These are phyloP conservation scores for Polytrichum commune DNA, from an alignment of 225 moss, liverwort and hornwort species.

Conservation along the genomic window DNA sequence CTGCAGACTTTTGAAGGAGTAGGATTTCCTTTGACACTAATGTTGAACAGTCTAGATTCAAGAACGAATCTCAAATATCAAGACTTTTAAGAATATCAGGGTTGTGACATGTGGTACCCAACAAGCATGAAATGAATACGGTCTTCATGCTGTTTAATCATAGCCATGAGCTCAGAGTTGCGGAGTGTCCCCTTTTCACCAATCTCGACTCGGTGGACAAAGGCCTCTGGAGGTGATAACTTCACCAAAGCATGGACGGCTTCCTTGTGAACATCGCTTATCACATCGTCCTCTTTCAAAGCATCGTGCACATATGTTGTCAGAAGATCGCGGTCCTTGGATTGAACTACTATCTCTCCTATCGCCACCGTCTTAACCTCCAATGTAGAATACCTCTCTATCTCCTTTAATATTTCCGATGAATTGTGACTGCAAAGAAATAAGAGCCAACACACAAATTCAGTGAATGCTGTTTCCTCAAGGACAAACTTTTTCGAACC, in stretches of 20 bases:
- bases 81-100: neutral
- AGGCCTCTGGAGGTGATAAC: slow-evolving; percentile 37
- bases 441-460: neutral
- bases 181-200: slow-evolving; percentile 41
- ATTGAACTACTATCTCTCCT: slow-evolving; percentile 47
- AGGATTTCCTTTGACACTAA: too few species aligned
- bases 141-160: slow-evolving; percentile 35
- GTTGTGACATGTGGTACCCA: slow-evolving; percentile 10
- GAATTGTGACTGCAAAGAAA: slow-evolving; percentile 27
- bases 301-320: slow-evolving; percentile 35
- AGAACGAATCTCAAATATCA: neutral
- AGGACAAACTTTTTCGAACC: too few species aligned
- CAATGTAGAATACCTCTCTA: slow-evolving; percentile 38
- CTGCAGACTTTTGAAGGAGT: neutral
- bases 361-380: slow-evolving; percentile 48
- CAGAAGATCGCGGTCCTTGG: slow-evolving; percentile 36
- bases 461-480: too few species aligned
- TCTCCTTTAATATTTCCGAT: slow-evolving; percentile 28
- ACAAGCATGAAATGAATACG: slow-evolving; percentile 58
- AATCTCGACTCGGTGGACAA: slow-evolving; percentile 34
- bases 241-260: slow-evolving; percentile 46
- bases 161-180: slow-evolving; percentile 37
- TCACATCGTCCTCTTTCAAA: slow-evolving; percentile 30
- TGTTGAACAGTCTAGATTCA: too few species aligned
- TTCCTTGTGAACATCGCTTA: slow-evolving; percentile 26